Conservation (phyloP, 805 yeast species). For the Tetrapisispora pingtungensis region DNA sequence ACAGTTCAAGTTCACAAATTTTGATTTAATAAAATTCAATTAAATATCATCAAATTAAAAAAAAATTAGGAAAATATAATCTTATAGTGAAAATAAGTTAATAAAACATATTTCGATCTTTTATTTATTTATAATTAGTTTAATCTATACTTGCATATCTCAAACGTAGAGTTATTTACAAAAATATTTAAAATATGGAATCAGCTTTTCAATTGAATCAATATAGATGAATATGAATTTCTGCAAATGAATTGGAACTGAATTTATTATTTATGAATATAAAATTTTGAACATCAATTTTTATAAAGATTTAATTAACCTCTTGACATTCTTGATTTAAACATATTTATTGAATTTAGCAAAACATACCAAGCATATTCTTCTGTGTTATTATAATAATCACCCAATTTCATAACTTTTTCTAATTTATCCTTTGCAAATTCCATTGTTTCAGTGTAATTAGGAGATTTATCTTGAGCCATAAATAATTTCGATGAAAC, state of each 20-base stretch:
- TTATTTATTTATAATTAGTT: neutral
- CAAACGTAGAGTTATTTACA: neutral
- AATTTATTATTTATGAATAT: too few relatives aligned
- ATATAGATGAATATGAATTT: neutral
- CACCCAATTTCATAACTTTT: constrained; percentile 45
- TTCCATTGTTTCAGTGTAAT: constrained; percentile 45
- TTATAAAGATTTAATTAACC: constrained; percentile 8
- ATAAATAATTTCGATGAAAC: constrained; percentile 69
- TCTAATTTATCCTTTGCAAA: constrained; percentile 54
- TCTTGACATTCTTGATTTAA: constrained; percentile 58
- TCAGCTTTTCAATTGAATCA: neutral
- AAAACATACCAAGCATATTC: constrained; percentile 71
- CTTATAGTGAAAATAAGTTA: too few relatives aligned
- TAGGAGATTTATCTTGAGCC: constrained; percentile 60
- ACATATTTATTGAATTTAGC: constrained; percentile 50
- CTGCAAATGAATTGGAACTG: too few relatives aligned
- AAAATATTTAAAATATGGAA: neutral
- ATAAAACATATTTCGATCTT: neutral
- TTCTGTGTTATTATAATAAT: constrained; percentile 51
- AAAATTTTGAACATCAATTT: neutral
- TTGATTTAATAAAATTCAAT: too few relatives aligned
- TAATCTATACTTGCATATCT: neutral
- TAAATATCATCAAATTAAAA: neutral
- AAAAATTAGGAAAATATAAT: too few relatives aligned
- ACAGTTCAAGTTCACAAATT: too few relatives aligned